Evolutionary conservation across 495 filamentous ascomycete genomes (phyloP), one percentile per base, ranked within the genome.

Genomic region (Elaphomyces granulatus): DNA sequence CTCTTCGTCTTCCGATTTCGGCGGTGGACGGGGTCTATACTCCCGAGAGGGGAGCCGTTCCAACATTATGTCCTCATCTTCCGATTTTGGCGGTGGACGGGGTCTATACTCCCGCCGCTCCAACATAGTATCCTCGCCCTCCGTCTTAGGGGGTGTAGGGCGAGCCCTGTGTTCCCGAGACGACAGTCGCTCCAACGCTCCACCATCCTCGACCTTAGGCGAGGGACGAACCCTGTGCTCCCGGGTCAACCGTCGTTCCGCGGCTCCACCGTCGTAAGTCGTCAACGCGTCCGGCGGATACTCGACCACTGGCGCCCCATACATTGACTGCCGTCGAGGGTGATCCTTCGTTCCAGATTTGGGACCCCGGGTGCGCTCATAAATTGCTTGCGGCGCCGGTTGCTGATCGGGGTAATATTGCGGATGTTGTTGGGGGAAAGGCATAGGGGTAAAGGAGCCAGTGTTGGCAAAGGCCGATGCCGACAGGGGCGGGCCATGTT

Each of bases 401-500:
- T 54, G 55, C 19, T 53, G 49, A n/a, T 45, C 45, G 16, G 50
- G 39, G 32, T 52, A 57, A 42, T 47, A 53, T 19, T 10, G 49
- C 45, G 38, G 38, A 10, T 45, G 49, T n/a, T n/a, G n/a, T 35
- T 32, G 54, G 3, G 34, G 38, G 38, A 58, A 62, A 2, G 49
- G 47, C 3, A 56, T 58, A 2, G 59, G 49, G 1, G 50, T 43
- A 37, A 60, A 65, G 2, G 49, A 32, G 7, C 49, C 53, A 1
- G 45, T 17, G 44, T 55, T 50, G 43, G 45, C 47, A 37, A 59
- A 65, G 15, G 61, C 61, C 16, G 61, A 64, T 3, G 48, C 43
- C 20, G 61, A 53, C 7, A 49, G 51, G 19, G 64, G 63, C 20
- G 60, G 61, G 1, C 61, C 59, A 42, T 52, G 50, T 3, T 64